Evolutionary conservation across 805 yeast genomes (phyloP).

Genomic region (Pichia manshurica): DNA sequence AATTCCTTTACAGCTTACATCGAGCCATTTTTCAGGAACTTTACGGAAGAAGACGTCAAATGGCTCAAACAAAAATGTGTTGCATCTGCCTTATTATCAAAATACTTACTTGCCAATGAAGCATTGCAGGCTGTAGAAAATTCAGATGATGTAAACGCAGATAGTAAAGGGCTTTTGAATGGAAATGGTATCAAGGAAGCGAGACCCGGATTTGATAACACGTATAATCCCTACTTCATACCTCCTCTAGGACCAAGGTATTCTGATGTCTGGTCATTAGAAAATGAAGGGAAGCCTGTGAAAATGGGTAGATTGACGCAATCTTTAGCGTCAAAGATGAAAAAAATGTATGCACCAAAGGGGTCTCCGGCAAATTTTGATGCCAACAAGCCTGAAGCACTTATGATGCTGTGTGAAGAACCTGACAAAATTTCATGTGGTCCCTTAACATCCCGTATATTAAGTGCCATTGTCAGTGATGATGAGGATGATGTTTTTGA

Average conservation of each 20-base stretch:
- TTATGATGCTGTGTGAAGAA: conserved; percentile 42
- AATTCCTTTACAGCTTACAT: conserved; percentile 78
- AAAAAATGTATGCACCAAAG: conserved; percentile 38
- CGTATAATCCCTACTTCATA: conserved; percentile 59
- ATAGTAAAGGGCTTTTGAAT: not conserved
- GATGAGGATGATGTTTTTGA: conserved; percentile 17
- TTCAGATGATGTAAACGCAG: not conserved
- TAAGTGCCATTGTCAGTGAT: conserved; percentile 70
- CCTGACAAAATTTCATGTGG: conserved; percentile 77
- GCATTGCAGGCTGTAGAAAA: not conserved
- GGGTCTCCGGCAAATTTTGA: conserved; percentile 51
- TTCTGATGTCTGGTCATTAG: conserved; percentile 80
- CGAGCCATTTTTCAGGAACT: conserved; percentile 78
- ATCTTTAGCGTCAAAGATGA: conserved; percentile 22
- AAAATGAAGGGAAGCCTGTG: conserved; percentile 41
- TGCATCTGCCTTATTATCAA: conserved; percentile 1
- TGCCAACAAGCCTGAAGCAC: not conserved
- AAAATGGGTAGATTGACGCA: conserved; percentile 25
- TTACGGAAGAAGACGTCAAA: conserved; percentile 73
- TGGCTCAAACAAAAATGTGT: conserved; percentile 51
- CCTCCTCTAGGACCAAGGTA: conserved; percentile 85
- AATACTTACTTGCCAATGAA: conserved; percentile 4
- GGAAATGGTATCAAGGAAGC: not conserved
- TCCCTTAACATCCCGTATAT: conserved; percentile 76
- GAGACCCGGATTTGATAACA: not conserved